Percentiles rank a stretch among this genome's conserved stretches.
Evolutionary conservation across 345 rosid genomes (phyloP).

Genomic region (Pugionium dolabratum): DNA sequence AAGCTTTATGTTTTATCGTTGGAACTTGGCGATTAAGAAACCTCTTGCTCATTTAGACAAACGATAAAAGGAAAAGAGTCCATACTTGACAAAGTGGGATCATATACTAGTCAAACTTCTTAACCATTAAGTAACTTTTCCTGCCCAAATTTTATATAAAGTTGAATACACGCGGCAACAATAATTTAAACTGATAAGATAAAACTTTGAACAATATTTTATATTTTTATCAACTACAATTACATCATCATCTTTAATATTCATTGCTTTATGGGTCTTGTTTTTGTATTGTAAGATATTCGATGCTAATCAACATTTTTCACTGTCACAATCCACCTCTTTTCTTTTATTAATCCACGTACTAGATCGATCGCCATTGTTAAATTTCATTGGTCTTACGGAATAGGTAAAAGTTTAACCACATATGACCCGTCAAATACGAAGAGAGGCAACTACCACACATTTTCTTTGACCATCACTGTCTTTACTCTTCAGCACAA

Average conservation of each 20-base stretch:
- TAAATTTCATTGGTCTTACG: not conserved
- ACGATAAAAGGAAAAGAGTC: conserved; percentile 7
- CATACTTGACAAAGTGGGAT: conserved; percentile 27
- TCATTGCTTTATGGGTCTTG: not conserved
- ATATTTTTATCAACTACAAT: not conserved
- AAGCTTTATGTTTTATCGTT: conserved; percentile 25
- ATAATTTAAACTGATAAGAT: not conserved
- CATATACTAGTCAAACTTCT: conserved; percentile 26
- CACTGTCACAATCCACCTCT: not conserved
- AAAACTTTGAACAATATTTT: not conserved
- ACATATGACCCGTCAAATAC: not conserved
- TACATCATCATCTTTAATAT: not conserved
- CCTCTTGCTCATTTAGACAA: conserved; percentile 21
- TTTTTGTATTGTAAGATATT: conserved; percentile 11
- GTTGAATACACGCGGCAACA: conserved; percentile 7
- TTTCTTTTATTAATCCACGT: not conserved
- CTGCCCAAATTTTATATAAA: conserved; percentile 5
- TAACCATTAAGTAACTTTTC: conserved; percentile 39
- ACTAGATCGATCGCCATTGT: not conserved
- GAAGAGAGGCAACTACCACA: not conserved
- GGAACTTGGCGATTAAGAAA: conserved; percentile 45
- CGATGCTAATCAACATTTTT: not conserved
- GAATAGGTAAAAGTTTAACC: not conserved
- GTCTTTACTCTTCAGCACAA: no score
- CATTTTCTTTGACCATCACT: no score